Evolutionary conservation across 495 filamentous ascomycete genomes (phyloP).

Genomic region (Trypethelium eluteriae): DNA sequence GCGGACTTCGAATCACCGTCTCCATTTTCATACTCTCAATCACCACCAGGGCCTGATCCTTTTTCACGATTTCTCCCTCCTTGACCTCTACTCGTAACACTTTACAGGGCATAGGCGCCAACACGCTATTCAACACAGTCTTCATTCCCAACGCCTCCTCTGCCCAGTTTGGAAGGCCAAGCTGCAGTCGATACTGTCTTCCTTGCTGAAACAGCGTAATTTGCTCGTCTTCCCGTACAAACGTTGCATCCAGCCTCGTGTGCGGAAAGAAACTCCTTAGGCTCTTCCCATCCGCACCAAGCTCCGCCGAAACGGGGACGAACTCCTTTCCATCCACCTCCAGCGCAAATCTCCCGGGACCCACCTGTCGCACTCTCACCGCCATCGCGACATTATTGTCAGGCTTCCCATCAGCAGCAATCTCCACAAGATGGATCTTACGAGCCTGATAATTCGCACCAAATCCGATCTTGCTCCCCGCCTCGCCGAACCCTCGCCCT

Average conservation of each 20-base stretch:
- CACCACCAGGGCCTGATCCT: constrained; percentile 82
- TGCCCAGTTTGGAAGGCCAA: constrained; percentile 67
- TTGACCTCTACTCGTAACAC: constrained; percentile 74
- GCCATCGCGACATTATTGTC: background rate
- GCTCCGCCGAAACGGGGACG: constrained; percentile 19
- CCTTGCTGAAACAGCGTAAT: constrained; percentile 80
- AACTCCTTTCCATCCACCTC: constrained; percentile 39
- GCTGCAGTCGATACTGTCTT: constrained; percentile 60
- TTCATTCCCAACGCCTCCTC: constrained; percentile 79
- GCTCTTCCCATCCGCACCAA: constrained; percentile 18
- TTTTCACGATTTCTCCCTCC: constrained; percentile 72
- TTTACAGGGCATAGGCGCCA: constrained; percentile 94
- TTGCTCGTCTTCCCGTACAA: constrained; percentile 59
- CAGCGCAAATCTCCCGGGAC: constrained; percentile 55
- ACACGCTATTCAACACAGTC: constrained; percentile 71
- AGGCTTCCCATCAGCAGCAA: constrained; percentile 40
- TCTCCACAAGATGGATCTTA: constrained; percentile 50
- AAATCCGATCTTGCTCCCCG: constrained; percentile 43
- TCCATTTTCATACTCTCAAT: constrained; percentile 99
- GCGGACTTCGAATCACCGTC: constrained; percentile 86
- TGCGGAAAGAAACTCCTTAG: constrained; percentile 63
- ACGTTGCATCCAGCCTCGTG: constrained; percentile 69
- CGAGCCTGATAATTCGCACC: constrained; percentile 31
- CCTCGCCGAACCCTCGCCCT: constrained; percentile 16
- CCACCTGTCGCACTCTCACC: constrained; percentile 51